These are phyloP conservation scores for Cladobotryum protrusum DNA, from an alignment of 2,329 filamentous ascomycete species.

Conservation along the genomic window DNA sequence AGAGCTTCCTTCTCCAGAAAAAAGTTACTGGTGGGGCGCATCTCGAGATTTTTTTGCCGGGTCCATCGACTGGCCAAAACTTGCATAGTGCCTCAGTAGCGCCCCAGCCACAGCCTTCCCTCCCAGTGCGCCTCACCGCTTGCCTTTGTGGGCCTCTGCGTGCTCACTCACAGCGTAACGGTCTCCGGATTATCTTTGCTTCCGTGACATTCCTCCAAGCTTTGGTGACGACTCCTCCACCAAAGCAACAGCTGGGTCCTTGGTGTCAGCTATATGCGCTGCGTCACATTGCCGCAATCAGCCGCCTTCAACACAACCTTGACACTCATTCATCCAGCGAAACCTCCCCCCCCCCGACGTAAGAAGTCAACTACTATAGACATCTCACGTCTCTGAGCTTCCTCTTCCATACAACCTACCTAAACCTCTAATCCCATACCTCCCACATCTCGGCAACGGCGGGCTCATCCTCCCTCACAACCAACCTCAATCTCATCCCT, in stretches of 20 bases:
- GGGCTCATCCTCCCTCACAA: neutral
- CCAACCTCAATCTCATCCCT: neutral
- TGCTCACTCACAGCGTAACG: no score
- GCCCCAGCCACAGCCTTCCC: no score
- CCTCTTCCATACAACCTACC: neutral
- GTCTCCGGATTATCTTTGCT: no score
- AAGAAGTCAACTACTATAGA: neutral
- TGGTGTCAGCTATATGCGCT: neutral
- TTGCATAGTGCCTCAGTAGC: no score
- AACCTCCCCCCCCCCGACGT: neutral
- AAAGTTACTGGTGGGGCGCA: slow-evolving; percentile 15
- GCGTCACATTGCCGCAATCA: slow-evolving; percentile 5
- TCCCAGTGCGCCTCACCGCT: no score
- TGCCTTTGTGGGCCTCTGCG: no score
- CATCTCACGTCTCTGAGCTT: neutral
- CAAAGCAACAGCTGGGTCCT: neutral
- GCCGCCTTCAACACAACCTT: neutral
- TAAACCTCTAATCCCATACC: neutral
- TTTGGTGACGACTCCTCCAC: no score
- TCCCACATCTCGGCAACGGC: neutral
- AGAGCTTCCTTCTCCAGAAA: slow-evolving; percentile 8
- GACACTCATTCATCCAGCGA: neutral
- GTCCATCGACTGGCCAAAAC: no score
- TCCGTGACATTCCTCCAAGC: no score
- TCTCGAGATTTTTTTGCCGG: slow-evolving; percentile 16